A percentile compares a stretch with the other conserved stretches of the same genome.
Conservation (phyloP, 2,329 filamentous ascomycete genomes). For the Cadophora luteo-olivacea region DNA sequence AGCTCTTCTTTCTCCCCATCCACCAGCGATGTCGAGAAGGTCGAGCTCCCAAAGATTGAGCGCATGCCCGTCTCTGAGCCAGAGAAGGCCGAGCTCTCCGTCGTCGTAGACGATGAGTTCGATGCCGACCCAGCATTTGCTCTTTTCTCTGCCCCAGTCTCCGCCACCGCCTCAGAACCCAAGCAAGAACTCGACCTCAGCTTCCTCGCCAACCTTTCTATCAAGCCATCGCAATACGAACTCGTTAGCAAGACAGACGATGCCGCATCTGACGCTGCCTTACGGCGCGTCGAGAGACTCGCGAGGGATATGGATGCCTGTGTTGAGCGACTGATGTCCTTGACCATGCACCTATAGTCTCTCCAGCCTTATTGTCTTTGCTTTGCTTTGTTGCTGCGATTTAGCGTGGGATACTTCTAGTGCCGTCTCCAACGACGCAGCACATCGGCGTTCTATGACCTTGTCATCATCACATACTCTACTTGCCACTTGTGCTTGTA, state of each 20-base stretch:
- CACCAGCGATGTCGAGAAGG: slow-evolving; percentile 53
- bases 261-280: slow-evolving; percentile 32
- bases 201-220: slow-evolving; percentile 60
- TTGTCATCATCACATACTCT: slow-evolving; percentile 8
- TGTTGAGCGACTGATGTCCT: slow-evolving; percentile 36
- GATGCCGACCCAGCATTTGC: slow-evolving; percentile 68
- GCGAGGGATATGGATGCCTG: slow-evolving; percentile 39
- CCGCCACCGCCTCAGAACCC: slow-evolving; percentile 30
- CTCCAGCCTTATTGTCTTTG: slow-evolving; percentile 10
- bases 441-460: slow-evolving; percentile 21
- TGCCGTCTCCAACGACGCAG: slow-evolving; percentile 10
- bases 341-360: slow-evolving; percentile 38
- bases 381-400: slow-evolving; percentile 33
- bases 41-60: slow-evolving; percentile 56
- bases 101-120: slow-evolving; percentile 59
- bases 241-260: slow-evolving; percentile 66
- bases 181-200: slow-evolving; percentile 52
- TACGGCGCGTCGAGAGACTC: slow-evolving; percentile 37
- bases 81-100: slow-evolving; percentile 40
- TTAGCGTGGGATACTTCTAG: slow-evolving; percentile 28
- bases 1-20: slow-evolving; percentile 57
- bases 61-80: slow-evolving; percentile 39
- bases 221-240: slow-evolving; percentile 68
- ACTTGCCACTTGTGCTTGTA: slow-evolving; percentile 16
- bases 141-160: slow-evolving; percentile 56